Evolutionary conservation across 2,329 filamentous ascomycete species (phyloP), one percentile per base, ranked within the genome.

Genomic region (Rhinocladiella mackenziei): DNA sequence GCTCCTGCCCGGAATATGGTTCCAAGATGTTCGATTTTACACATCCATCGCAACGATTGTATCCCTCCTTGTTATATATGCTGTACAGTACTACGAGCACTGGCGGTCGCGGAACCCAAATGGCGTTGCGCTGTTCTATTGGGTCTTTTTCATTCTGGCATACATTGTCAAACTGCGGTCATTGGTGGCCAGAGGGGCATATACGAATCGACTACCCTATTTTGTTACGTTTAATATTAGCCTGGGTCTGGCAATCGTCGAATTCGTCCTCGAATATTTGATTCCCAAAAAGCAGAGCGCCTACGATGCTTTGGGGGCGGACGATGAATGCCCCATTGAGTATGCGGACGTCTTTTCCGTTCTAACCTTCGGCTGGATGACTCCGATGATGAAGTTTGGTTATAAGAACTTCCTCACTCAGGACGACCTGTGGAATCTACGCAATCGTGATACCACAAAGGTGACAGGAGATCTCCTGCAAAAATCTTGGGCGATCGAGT

Each of bases 291-390:
- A 78, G 54, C 68, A 81, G 47, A 85, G 80, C 56, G 78, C 73
- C 33, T 86, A 86, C 60, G 77, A 84, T 62, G 79, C 79, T 4
- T 64, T 85, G 36, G 81, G 79, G 5, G 78, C 83, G 48, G 79
- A 80, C 29, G 77, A 84, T 55, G 82, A 86, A 65, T 85, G 81
- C 50, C 75, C 75, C 0, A 81, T 86, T 51, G 89, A 97, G 66
- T 94, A 95, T 63, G 89, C 92, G 9, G 89, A 91, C 48, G 75
- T 97, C 39, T 98, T 98, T 68, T 95, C 91, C 3, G 80, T 86
- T 38, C 75, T 98, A 33, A 95, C 91, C 0, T 98, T 98, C 65
- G 83, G 85, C 42, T 98, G 92, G 92, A 96, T 98, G 91, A 97
- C 92, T 0, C 89, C 92, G 0, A 71, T 98, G 78, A 98, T 98